phyloP scores from a whole-genome alignment of 768 basidiomycete species.

The Rhodotorula taiwanensis region DNA sequence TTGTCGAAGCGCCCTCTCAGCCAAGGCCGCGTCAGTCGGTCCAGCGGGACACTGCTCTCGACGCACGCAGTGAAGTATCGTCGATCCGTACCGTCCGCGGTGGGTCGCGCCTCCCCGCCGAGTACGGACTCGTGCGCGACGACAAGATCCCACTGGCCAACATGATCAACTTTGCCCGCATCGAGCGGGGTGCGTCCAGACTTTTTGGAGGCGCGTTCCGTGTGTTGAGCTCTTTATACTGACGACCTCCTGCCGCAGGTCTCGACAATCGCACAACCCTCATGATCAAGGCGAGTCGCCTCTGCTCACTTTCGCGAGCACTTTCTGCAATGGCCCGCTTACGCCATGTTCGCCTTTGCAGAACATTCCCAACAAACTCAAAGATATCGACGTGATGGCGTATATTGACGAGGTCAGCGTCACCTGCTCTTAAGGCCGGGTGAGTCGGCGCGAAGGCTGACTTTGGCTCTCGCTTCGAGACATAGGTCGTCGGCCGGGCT shows the following conservation, averaged over 20 bases:
- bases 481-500: slow-evolving; percentile 62
- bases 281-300: slow-evolving; percentile 23
- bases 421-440: no score
- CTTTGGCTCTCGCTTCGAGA: slow-evolving; percentile 54
- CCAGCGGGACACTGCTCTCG: no score
- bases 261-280: slow-evolving; percentile 36
- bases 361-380: slow-evolving; percentile 76
- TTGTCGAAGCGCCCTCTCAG: no score
- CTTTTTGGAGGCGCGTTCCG: not conserved
- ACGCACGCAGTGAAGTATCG: no score
- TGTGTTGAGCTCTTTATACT: not conserved
- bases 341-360: no score
- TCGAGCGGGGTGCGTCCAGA: slow-evolving; percentile 57
- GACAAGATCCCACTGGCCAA: slow-evolving; percentile 47
- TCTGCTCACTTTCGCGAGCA: not conserved
- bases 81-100: no score
- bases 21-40: no score
- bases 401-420: slow-evolving; percentile 34
- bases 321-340: no score
- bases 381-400: slow-evolving; percentile 31
- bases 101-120: not conserved
- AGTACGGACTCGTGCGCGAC: slow-evolving; percentile 24
- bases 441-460: slow-evolving; percentile 60
- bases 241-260: slow-evolving; percentile 37
- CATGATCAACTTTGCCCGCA: slow-evolving; percentile 60